Evolutionary conservation across 2,329 filamentous ascomycete species (phyloP).

Genomic region (Lasiodiplodia citricola): DNA sequence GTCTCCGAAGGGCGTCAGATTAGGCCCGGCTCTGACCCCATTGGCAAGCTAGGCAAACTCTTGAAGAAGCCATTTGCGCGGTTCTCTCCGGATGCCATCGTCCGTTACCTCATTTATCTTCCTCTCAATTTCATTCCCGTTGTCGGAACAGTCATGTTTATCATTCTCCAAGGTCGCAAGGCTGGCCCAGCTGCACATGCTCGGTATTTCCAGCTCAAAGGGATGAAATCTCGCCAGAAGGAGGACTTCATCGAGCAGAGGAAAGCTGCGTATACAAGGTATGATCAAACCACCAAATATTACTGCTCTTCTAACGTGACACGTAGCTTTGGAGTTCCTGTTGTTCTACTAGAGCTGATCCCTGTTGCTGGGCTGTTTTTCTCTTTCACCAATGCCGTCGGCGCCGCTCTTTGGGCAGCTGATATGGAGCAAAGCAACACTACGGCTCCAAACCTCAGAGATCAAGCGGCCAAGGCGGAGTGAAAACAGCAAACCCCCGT

Average conservation of each 20-base stretch:
- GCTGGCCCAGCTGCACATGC: slow-evolving; percentile 60
- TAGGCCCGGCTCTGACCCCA: slow-evolving; percentile 59
- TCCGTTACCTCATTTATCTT: slow-evolving; percentile 83
- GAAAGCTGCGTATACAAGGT: slow-evolving; percentile 81
- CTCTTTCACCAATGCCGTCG: slow-evolving; percentile 88
- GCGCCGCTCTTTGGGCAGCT: slow-evolving; percentile 91
- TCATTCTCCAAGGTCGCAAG: slow-evolving; percentile 69
- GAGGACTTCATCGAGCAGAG: slow-evolving; percentile 73
- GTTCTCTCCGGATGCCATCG: slow-evolving; percentile 63
- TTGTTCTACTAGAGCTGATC: slow-evolving; percentile 82
- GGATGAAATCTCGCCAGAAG: slow-evolving; percentile 70
- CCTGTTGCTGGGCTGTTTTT: slow-evolving; percentile 84
- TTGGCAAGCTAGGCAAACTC: slow-evolving; percentile 63
- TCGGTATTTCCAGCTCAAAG: slow-evolving; percentile 91
- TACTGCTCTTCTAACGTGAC: slow-evolving; percentile 12
- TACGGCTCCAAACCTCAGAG: slow-evolving; percentile 43
- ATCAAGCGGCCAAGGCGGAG: slow-evolving; percentile 34
- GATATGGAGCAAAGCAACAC: slow-evolving; percentile 68
- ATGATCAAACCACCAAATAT: slow-evolving; percentile 38
- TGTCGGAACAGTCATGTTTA: slow-evolving; percentile 81
- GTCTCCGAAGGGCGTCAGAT: slow-evolving; percentile 78
- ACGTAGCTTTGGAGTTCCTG: slow-evolving; percentile 70
- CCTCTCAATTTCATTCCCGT: slow-evolving; percentile 93
- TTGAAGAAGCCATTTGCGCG: slow-evolving; percentile 60
- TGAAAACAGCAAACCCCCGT: background rate